Conservation (phyloP, 129 eudicot genomes). For the Oenanthe sinensis region DNA sequence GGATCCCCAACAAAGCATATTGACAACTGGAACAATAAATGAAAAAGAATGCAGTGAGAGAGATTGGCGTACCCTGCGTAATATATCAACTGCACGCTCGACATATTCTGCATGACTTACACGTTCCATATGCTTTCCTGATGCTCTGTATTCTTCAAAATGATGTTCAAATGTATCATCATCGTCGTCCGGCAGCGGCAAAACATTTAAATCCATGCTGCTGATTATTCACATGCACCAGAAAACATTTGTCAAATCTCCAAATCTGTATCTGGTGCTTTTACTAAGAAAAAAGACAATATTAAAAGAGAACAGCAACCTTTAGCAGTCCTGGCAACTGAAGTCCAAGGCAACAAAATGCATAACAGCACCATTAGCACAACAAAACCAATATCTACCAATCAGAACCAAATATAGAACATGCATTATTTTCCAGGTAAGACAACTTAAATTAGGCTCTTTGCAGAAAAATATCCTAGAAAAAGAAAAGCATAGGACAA, state of each 20-base stretch:
- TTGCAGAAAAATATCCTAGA: too few relatives aligned
- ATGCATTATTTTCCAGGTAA: too few relatives aligned
- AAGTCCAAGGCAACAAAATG: too few relatives aligned
- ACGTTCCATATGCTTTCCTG: slow-evolving; percentile 34
- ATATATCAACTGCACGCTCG: slow-evolving; percentile 56
- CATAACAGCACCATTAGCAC: too few relatives aligned
- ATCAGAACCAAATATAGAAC: too few relatives aligned
- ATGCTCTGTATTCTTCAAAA: slow-evolving; percentile 48
- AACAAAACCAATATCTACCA: too few relatives aligned
- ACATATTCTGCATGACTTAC: slow-evolving; percentile 44
- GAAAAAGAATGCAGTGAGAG: background rate
- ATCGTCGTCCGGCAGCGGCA: slow-evolving; percentile 12
- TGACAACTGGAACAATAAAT: background rate
- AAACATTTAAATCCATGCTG: slow-evolving; percentile 90
- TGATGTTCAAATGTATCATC: slow-evolving; percentile 56
- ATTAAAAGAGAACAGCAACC: background rate
- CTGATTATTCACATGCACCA: slow-evolving; percentile 29
- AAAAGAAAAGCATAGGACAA: too few relatives aligned
- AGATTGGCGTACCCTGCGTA: slow-evolving; percentile 65
- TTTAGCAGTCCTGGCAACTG: too few relatives aligned
- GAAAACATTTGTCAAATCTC: slow-evolving; percentile 26
- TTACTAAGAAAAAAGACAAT: background rate
- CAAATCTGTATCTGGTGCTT: background rate
- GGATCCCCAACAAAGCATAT: background rate
- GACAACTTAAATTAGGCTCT: too few relatives aligned